A percentile compares a stretch with the other conserved stretches of the same genome.
phyloP scores from a whole-genome alignment of 2,329 filamentous ascomycete species.

The Trichoderma semiorbis region DNA sequence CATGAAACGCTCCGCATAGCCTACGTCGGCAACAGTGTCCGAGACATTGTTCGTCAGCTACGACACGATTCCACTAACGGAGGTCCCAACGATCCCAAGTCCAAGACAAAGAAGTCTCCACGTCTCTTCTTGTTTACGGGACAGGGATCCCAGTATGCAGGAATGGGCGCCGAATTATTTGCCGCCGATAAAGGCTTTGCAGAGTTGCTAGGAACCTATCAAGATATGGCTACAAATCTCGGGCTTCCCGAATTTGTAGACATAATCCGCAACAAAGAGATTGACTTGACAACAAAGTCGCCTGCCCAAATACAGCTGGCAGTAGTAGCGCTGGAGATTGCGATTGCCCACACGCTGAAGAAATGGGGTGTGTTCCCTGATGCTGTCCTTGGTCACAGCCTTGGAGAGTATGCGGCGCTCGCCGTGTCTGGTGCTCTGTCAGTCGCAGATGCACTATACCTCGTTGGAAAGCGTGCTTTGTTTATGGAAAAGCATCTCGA shows the following conservation, averaged over 20 bases:
- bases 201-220: not conserved
- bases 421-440: not conserved
- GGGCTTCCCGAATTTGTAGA: not conserved
- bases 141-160: not conserved
- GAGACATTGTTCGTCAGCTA: not conserved
- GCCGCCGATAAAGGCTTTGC: not conserved
- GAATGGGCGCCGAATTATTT: not conserved
- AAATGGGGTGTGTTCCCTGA: not conserved
- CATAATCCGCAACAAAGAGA: not conserved
- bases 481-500: not conserved
- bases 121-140: not conserved
- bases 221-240: not conserved
- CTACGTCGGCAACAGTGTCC: not conserved
- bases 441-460: constrained; percentile 8
- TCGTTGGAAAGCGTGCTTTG: constrained; percentile 8
- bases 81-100: not conserved
- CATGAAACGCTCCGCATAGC: not conserved
- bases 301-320: not conserved
- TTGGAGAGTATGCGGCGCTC: not conserved
- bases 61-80: not conserved
- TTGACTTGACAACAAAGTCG: not conserved
- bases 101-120: not conserved
- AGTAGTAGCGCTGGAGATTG: not conserved
- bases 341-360: not conserved
- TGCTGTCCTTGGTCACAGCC: not conserved